Conservation (phyloP, 768 basidiomycete genomes). For the Lentinula sp. region DNA sequence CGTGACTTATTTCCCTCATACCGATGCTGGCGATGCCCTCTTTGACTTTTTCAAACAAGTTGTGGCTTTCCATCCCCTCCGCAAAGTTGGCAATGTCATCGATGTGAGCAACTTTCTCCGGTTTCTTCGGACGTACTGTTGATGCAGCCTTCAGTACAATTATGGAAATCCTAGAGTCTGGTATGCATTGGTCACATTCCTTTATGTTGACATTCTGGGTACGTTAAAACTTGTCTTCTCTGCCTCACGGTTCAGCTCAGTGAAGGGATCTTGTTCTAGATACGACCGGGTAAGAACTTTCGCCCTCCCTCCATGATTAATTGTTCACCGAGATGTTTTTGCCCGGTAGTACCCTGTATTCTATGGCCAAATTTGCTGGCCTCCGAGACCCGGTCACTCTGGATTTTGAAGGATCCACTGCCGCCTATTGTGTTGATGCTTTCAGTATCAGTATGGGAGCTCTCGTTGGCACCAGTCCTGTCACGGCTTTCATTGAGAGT, state of each 20-base stretch:
- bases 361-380: slow-evolving; percentile 90
- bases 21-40: slow-evolving; percentile 54
- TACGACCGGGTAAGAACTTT: slow-evolving; percentile 36
- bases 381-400: slow-evolving; percentile 78
- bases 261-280: slow-evolving; percentile 22
- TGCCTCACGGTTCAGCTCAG: not conserved
- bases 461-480: slow-evolving; percentile 73
- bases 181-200: slow-evolving; percentile 86
- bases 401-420: slow-evolving; percentile 80
- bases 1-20: slow-evolving; percentile 81
- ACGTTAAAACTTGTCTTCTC: slow-evolving; percentile 13
- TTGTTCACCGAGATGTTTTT: not conserved
- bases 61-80: slow-evolving; percentile 64
- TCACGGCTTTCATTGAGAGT: slow-evolving; percentile 79
- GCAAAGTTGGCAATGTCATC: slow-evolving; percentile 58
- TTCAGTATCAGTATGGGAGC: slow-evolving; percentile 79
- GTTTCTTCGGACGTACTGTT: not conserved
- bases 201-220: slow-evolving; percentile 85
- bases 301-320: not conserved
- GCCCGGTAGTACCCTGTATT: slow-evolving; percentile 70
- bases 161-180: slow-evolving; percentile 68
- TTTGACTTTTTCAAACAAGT: slow-evolving; percentile 86
- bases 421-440: slow-evolving; percentile 81
- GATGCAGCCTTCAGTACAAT: slow-evolving; percentile 32
- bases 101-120: slow-evolving; percentile 38